These are phyloP conservation scores for Suhomyces pyralidae DNA, from an alignment of 805 yeast species.

Conservation along the genomic window DNA sequence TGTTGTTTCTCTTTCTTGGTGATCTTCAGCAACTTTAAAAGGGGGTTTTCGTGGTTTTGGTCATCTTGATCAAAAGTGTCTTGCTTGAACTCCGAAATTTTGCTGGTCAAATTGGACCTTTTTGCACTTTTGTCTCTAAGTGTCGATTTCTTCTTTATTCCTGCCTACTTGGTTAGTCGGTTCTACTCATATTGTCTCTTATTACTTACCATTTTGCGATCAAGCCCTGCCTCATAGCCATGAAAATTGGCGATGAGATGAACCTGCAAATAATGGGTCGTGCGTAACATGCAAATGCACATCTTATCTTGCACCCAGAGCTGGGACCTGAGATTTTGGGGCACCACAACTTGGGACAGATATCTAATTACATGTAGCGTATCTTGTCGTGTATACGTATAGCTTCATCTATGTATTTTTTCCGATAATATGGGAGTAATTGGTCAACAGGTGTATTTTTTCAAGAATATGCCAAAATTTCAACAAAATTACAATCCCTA, in stretches of 20 bases:
- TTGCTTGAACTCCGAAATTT: constrained; percentile 25
- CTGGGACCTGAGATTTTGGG: too few relatives aligned
- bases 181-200: not conserved
- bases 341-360: too few relatives aligned
- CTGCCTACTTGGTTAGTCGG: constrained; percentile 15
- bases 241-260: constrained; percentile 2
- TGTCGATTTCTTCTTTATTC: constrained; percentile 34
- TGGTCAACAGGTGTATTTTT: not conserved
- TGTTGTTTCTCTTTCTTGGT: constrained; percentile 52
- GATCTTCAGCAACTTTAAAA: constrained; percentile 50
- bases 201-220: constrained; percentile 5
- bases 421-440: too few relatives aligned
- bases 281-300: constrained; percentile 1
- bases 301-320: not conserved
- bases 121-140: constrained; percentile 32
- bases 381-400: not conserved
- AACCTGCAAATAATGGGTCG: not conserved
- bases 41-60: constrained; percentile 38
- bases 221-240: not conserved
- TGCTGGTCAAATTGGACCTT: constrained; percentile 20
- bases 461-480: not conserved
- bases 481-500: too few relatives aligned
- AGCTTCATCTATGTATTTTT: not conserved
- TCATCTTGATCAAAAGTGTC: constrained; percentile 11
- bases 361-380: too few relatives aligned